Evolutionary conservation across 352 stramenopile genomes (phyloP).

Genomic region (Globisporangium lucens): DNA sequence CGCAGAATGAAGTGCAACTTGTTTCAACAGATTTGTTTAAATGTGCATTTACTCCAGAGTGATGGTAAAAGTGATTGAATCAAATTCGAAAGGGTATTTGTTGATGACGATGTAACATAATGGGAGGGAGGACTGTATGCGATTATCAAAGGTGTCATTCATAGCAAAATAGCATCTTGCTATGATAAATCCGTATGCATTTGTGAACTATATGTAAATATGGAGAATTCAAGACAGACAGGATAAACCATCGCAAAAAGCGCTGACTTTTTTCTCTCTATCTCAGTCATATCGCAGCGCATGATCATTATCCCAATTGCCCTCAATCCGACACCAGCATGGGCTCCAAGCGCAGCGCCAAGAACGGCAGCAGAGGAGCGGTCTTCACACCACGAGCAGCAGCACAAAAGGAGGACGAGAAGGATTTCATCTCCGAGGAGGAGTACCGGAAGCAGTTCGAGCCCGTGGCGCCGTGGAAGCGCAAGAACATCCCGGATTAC

Average conservation of each 20-base stretch:
- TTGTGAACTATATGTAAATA: neutral
- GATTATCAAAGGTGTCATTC: no score
- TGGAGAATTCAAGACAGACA: neutral
- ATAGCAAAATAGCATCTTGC: no score
- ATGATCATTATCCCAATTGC: neutral
- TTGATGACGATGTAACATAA: no score
- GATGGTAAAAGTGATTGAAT: no score
- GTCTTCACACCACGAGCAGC: neutral
- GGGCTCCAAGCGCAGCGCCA: constrained; percentile 14
- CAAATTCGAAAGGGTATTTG: no score
- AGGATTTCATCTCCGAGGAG: constrained; percentile 44
- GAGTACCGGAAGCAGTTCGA: constrained; percentile 67
- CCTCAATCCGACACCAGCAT: constrained; percentile 2
- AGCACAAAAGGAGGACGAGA: constrained; percentile 21
- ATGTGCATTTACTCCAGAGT: no score
- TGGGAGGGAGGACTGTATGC: no score
- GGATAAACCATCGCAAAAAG: neutral
- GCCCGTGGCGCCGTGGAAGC: constrained; percentile 79
- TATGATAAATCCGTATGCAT: neutral
- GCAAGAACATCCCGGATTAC: constrained; percentile 75
- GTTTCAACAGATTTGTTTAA: no score
- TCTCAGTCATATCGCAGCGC: neutral
- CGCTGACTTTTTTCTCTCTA: constrained; percentile 7
- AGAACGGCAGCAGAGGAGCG: neutral
- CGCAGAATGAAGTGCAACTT: no score